These are phyloP conservation scores for Nemania abortiva DNA, from an alignment of 2,329 filamentous ascomycete genomes.

Conservation along the genomic window DNA sequence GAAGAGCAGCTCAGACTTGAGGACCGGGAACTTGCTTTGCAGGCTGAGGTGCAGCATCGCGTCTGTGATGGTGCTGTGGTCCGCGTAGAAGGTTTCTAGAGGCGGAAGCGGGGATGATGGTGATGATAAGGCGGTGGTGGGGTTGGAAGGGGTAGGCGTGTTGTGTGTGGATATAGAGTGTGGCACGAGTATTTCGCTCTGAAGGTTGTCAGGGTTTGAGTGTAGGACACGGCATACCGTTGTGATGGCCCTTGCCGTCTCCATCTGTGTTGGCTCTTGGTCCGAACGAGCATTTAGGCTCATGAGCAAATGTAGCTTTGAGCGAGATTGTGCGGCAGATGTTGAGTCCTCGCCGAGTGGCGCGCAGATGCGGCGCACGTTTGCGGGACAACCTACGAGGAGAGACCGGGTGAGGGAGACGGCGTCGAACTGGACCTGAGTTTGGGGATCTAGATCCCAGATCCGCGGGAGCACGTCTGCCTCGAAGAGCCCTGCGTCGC, in stretches of 20 bases:
- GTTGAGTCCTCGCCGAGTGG: conserved; percentile 53
- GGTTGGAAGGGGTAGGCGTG: neutral
- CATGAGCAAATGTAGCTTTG: conserved; percentile 55
- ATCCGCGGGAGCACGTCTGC: conserved; percentile 63
- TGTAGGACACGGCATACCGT: conserved; percentile 68
- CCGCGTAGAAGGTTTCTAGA: conserved; percentile 57
- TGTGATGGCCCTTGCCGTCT: conserved; percentile 67
- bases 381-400: conserved; percentile 64
- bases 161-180: neutral
- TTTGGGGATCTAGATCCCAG: conserved; percentile 64
- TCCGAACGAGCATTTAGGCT: conserved; percentile 59
- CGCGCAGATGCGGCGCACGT: conserved; percentile 63
- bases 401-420: conserved; percentile 70
- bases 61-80: conserved; percentile 56
- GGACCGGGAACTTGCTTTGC: conserved; percentile 69
- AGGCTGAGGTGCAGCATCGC: conserved; percentile 65
- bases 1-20: conserved; percentile 73
- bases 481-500: conserved; percentile 59
- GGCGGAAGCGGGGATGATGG: neutral
- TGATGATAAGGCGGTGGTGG: neutral
- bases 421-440: conserved; percentile 71
- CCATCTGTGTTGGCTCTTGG: conserved; percentile 68
- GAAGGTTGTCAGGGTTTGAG: conserved; percentile 45
- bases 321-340: conserved; percentile 44
- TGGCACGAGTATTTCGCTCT: neutral